These are phyloP conservation scores for Talaromyces ruber DNA, from an alignment of 495 filamentous ascomycete genomes.

Conservation along the genomic window DNA sequence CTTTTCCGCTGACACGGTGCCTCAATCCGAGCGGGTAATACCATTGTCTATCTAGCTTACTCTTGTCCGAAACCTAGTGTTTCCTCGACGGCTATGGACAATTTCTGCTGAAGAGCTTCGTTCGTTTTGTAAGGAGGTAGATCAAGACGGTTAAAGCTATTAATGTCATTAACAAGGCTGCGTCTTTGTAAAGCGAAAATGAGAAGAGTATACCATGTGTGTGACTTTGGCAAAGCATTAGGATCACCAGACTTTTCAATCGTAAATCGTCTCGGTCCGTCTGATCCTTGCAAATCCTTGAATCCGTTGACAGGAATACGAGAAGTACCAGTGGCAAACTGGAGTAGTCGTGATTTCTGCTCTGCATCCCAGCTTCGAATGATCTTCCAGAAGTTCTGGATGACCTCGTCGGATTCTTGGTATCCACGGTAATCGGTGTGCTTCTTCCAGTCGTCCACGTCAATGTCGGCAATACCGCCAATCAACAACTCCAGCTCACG, in stretches of 20 bases:
- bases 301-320: constrained; percentile 99
- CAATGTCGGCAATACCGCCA: constrained; percentile 97
- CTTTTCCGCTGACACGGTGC: neutral
- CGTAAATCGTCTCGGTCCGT: constrained; percentile 90
- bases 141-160: constrained; percentile 94
- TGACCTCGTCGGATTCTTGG: constrained; percentile 93
- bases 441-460: constrained; percentile 99
- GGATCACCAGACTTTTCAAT: constrained; percentile 96
- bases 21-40: neutral
- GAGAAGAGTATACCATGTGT: constrained; percentile 77
- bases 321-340: constrained; percentile 96
- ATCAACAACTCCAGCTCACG: constrained; percentile 94
- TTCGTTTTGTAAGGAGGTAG: constrained; percentile 87
- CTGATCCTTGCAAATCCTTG: constrained; percentile 97
- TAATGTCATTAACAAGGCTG: constrained; percentile 12
- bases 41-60: constrained; percentile 30
- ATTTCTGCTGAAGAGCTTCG: constrained; percentile 75
- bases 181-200: neutral
- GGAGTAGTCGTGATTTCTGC: constrained; percentile 90
- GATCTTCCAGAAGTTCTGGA: constrained; percentile 98
- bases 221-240: constrained; percentile 84
- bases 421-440: constrained; percentile 99
- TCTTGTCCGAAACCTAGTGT: constrained; percentile 99
- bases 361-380: constrained; percentile 95
- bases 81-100: constrained; percentile 96